Evolutionary conservation across 139 green algal species (phyloP).

Genomic region (Micractinium conductrix): DNA sequence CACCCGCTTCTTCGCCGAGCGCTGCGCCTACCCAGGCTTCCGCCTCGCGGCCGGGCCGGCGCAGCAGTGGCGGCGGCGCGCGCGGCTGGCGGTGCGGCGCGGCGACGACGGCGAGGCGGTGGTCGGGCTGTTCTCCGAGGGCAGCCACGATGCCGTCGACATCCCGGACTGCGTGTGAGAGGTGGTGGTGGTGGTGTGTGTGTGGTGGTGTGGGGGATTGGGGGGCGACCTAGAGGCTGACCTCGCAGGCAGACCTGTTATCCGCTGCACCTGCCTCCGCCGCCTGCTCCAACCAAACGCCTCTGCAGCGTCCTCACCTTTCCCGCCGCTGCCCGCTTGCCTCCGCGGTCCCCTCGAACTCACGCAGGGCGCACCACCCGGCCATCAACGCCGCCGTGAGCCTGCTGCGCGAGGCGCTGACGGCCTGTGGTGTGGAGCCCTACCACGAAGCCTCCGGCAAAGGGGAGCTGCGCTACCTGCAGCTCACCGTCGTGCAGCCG

Average conservation of each 20-base stretch:
- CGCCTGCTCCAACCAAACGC: background rate
- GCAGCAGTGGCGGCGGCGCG: conserved; percentile 59
- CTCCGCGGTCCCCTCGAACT: background rate
- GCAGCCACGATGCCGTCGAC: conserved; percentile 52
- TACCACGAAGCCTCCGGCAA: conserved; percentile 52
- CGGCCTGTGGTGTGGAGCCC: conserved; percentile 23
- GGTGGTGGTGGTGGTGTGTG: background rate
- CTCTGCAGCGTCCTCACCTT: background rate
- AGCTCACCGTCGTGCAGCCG: conserved; percentile 60
- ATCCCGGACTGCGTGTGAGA: conserved; percentile 58
- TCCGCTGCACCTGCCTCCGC: background rate
- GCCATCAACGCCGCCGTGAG: conserved; percentile 63
- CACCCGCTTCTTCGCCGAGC: conserved; percentile 40
- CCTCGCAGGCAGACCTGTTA: no score
- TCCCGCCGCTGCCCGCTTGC: background rate
- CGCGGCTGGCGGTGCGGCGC: conserved; percentile 62
- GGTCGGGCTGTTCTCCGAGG: conserved; percentile 57
- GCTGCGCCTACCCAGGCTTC: background rate
- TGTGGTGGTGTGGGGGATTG: background rate
- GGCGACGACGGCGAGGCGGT: conserved; percentile 7
- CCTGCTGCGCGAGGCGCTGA: conserved; percentile 46
- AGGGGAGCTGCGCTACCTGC: conserved; percentile 71
- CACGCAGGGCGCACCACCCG: conserved; percentile 57
- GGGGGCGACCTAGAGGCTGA: no score
- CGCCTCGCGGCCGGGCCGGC: conserved; percentile 16